Evolutionary conservation across 192 early-diverging fungal genomes (phyloP), one percentile per base, ranked within the genome.

Genomic region (Funneliformis geosporum): DNA sequence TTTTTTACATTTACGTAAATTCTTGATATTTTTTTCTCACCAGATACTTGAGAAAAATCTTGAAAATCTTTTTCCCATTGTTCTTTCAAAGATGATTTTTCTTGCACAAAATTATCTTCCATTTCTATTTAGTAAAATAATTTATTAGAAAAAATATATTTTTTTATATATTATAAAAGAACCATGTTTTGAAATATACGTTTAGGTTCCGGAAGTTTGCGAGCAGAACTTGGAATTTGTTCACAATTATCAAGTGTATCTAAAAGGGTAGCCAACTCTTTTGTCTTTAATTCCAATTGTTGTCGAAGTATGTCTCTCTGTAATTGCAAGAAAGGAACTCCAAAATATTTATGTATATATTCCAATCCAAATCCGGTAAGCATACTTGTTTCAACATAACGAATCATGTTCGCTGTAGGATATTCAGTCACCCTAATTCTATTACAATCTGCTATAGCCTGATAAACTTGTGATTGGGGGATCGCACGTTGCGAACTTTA

Each of bases 281-380:
- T 70, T 3, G 89, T 84, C 74, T 90, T 90, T 68, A 80, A 78
- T 43, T 87, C 87, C n/a, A 88, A 82, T 74, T 90, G 89, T 14
- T 89, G 87, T 46, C 78, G 82, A 12, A 88, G 84, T 2, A 87
- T 86, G 23, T 90, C 88, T 38, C 83, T 86, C 87, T 88, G 80
- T 10, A 90, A 82, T 66, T 88, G 87, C 55, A 90, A 78, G 33
- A 90, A 90, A 12, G 88, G 88, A 42, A 90, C 85, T 11, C 89
- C 87, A 38, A 90, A 83, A 33, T 86, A 87, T 10, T 86, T 82
- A 79, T 89, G 84, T 7, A 90, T 87, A 65, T 86, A 88, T 38
- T 87, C 84, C 14, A 90, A 72, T 2, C 89, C 89, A 39, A 86
- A 78, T 33, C 89, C 89, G 21, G 83, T 82, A 43, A 82, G 79